phyloP scores from a whole-genome alignment of 148 eudicot genomes.

The Nyssa sinensis region DNA sequence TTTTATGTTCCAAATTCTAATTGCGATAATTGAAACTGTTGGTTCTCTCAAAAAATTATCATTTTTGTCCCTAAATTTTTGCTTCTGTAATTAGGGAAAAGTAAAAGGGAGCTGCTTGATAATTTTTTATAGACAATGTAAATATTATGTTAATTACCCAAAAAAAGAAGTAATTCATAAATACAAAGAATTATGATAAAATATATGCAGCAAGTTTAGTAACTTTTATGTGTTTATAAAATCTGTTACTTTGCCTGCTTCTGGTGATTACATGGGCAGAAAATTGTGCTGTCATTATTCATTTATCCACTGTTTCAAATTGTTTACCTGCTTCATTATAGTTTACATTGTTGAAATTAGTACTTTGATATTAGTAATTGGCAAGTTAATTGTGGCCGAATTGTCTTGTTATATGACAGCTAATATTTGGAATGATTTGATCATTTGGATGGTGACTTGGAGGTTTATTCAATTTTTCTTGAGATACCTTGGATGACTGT shows the following conservation, averaged over 20 bases:
- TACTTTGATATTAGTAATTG: no score
- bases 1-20: conserved; percentile 28
- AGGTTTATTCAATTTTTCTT: background rate
- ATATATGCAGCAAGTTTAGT: background rate
- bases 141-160: no score
- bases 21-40: conserved; percentile 18
- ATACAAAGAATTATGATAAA: background rate
- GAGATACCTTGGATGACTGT: no score
- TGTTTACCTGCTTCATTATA: background rate
- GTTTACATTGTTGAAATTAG: background rate
- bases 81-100: background rate
- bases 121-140: no score
- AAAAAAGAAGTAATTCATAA: background rate
- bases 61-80: background rate
- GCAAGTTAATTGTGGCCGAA: background rate
- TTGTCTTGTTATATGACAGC: no score
- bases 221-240: no score
- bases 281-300: background rate
- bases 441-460: background rate
- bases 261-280: no score
- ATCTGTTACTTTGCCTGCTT: background rate
- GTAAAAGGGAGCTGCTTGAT: background rate
- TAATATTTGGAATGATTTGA: background rate
- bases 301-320: background rate
- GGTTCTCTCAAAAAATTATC: conserved; percentile 13